Base-by-base conservation (phyloP, 2,329 filamentous ascomycete species). In the Apiospora arundinis region DNA sequence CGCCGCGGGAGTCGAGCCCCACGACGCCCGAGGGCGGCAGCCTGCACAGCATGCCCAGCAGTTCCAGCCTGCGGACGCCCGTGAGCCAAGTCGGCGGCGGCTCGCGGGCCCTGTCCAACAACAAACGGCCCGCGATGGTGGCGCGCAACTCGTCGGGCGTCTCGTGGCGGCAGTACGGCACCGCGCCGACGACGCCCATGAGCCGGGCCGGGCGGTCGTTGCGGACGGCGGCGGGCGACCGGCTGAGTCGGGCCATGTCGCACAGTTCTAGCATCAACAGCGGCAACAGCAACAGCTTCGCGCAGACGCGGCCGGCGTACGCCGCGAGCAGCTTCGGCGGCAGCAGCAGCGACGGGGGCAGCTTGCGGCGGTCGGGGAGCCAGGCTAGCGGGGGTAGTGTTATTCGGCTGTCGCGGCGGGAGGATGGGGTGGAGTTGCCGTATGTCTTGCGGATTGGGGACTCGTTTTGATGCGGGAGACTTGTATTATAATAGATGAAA, bases 101-200 rank as follows among this genome's bases (percentile, higher is more conserved):
- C 69, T 83, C 81, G 2, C 74, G 72, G n/a, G 72, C 49, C 2
- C 75, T 68, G 12, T 21, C 21, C 32, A 65, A 32, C 32, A 6
- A 32, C 32, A 32, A 63, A n/a, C 73, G 76, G 18, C 77, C 77
- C 9, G 70, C 72, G 21, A 74, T 80, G 28, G 72, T 77, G 1
- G 78, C 76, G 69, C 82, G 84, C 40, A 82, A 82, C 48, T 82
- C 84, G 21, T 87, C 85, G 8, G 81, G 52, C 14, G 25, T 21
- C 81, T 8, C 83, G 9, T 83, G 84, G 81, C 81, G 80, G 60
- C 80, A 83, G 28, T 89, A 85, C 74, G 81, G 83, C 69, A 89
- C 87, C 8, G 87, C 87, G 21, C 87, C 87, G 0, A 88, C 86
- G n/a, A 89, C 87, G 37, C 83, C 86, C 8, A 83, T 82, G 63